A percentile compares a stretch with the other conserved stretches of the same genome.
Evolutionary conservation across 2,329 filamentous ascomycete species (phyloP).

Genomic region (Fusarium incarnatum): DNA sequence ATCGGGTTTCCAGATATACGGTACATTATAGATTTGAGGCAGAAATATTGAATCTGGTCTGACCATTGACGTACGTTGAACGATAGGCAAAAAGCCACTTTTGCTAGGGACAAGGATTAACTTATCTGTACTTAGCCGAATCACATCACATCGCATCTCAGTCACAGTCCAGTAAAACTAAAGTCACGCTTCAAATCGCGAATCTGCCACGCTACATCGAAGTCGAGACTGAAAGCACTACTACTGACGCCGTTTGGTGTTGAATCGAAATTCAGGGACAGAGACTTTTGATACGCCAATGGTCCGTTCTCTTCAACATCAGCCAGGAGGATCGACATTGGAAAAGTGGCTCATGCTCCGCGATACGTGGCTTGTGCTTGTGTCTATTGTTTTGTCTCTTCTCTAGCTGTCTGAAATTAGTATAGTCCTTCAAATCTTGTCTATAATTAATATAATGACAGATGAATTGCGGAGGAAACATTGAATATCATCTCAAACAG

Average conservation of each 20-base stretch:
- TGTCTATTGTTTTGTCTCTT: slow-evolving; percentile 31
- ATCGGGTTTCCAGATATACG: not conserved
- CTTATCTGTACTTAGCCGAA: not conserved
- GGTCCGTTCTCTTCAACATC: slow-evolving; percentile 22
- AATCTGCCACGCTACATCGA: slow-evolving; percentile 26
- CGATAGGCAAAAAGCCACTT: slow-evolving; percentile 28
- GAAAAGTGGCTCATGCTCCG: slow-evolving; percentile 36
- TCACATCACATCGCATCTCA: slow-evolving; percentile 14
- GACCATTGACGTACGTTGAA: slow-evolving; percentile 35
- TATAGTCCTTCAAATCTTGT: slow-evolving; percentile 19
- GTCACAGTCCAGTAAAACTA: slow-evolving; percentile 15
- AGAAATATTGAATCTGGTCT: slow-evolving; percentile 25
- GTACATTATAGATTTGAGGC: slow-evolving; percentile 2
- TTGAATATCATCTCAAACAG: slow-evolving; percentile 7
- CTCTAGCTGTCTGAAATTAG: slow-evolving; percentile 22
- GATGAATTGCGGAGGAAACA: slow-evolving; percentile 5
- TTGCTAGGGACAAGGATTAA: slow-evolving; percentile 18
- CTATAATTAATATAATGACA: not conserved
- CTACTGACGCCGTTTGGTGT: slow-evolving; percentile 6
- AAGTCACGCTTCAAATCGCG: slow-evolving; percentile 11
- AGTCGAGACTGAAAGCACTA: not conserved
- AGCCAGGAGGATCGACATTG: slow-evolving; percentile 25
- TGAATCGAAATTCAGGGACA: slow-evolving; percentile 24
- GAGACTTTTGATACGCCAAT: not conserved
- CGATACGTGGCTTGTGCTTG: slow-evolving; percentile 42